Base-by-base conservation (phyloP, 2,329 filamentous ascomycete species). In the Herpotrichia juniperi region DNA sequence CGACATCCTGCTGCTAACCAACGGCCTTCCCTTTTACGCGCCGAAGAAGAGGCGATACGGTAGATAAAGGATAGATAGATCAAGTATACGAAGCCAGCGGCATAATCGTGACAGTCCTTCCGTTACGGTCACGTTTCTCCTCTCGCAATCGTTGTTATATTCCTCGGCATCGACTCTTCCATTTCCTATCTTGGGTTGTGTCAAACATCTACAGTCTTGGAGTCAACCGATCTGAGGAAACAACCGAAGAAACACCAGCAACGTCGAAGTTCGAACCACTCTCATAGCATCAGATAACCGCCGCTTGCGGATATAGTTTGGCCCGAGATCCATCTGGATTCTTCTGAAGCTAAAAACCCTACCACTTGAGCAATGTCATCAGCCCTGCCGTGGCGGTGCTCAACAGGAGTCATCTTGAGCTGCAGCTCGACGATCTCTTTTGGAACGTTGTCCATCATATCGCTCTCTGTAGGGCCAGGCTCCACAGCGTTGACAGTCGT, bases 401-500 rank as follows among this genome's bases (percentile, higher is more conserved):
- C 72, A 0, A 85, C 73, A 0, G 81, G 77, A 5, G 83, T 87
- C 17, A 70, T 68, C 53, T 74, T 71, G 69, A 75, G 78, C 67
- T 85, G 79, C 60, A 75, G 71, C 25, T 79, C 75, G 2, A 83
- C 70, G 11, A 83, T 71, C 0, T 79, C 77, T 47, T 73, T 63
- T 0, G 79, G 78, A 11, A 85, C 79, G 14, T 80, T 75, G 14
- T 80, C 79, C 21, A 86, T 63, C 78, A 88, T 79, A 7, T 85
- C 83, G 25, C 78, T 85, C 68, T 81, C 70, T 5, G 85, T 81
- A 0, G 85, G 83, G 0, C 85, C 85, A 0, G 84, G 83, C 17
- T 80, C 80, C 2, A 88, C 80, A 0, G 78, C 76, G 57, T 88
- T 88, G 22, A 86, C 84, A 0, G 84, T 87, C 51, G 82, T 82